Percentiles rank a stretch among this genome's conserved stretches.
Evolutionary conservation across 73 alveolate genomes (phyloP).

Genomic region (Urostyla sp.): DNA sequence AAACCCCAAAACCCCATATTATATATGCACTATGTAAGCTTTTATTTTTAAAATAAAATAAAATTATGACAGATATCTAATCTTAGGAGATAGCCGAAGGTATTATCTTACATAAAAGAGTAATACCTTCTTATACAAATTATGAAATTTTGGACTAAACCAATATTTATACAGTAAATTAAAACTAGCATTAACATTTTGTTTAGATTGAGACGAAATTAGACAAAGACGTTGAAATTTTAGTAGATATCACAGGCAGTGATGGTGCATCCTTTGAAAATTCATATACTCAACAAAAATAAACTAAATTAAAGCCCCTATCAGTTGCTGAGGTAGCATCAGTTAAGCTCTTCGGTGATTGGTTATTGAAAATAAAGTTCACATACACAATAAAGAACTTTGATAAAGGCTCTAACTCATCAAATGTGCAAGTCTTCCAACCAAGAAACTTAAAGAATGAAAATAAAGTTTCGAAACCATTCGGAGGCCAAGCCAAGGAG

Average conservation of each 20-base stretch:
- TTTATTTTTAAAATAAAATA: too few species aligned
- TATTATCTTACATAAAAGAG: slow-evolving; percentile 17
- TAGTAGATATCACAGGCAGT: slow-evolving; percentile 43
- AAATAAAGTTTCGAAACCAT: background rate
- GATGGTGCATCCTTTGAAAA: slow-evolving; percentile 37
- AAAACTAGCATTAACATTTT: background rate
- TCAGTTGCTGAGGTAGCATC: slow-evolving; percentile 36
- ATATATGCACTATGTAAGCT: too few species aligned
- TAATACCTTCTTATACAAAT: slow-evolving; percentile 16
- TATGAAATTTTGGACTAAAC: slow-evolving; percentile 35
- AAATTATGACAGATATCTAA: slow-evolving; percentile 28
- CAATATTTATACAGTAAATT: slow-evolving; percentile 10
- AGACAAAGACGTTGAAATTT: slow-evolving; percentile 22
- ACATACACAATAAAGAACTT: slow-evolving; percentile 48
- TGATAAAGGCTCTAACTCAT: slow-evolving; percentile 5
- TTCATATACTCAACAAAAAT: background rate
- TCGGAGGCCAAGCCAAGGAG: too few species aligned
- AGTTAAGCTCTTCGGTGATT: slow-evolving; percentile 43
- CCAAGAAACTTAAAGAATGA: background rate
- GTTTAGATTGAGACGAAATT: slow-evolving; percentile 37
- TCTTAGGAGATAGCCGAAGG: slow-evolving; percentile 39
- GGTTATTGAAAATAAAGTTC: slow-evolving; percentile 43
- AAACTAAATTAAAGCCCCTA: background rate
- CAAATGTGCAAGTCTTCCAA: background rate
- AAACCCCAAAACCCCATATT: too few species aligned